Evolutionary conservation across 257 asterid genomes (phyloP).

Genomic region (Datura wrightii): DNA sequence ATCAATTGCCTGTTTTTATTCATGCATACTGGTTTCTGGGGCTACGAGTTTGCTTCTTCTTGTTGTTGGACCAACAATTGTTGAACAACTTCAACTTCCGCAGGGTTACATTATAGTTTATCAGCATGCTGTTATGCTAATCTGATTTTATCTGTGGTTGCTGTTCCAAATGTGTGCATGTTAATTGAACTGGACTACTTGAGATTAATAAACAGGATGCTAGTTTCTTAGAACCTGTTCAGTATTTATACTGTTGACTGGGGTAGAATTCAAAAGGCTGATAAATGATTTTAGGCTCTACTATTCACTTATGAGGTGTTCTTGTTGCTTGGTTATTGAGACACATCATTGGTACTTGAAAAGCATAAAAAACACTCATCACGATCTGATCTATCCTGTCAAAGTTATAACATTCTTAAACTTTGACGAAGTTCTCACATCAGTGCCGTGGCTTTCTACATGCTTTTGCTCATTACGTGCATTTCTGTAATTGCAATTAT

Average conservation of each 20-base stretch:
- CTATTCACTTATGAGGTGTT: constrained; percentile 13
- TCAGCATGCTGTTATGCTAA: not conserved
- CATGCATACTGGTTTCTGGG: not conserved
- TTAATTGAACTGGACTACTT: not conserved
- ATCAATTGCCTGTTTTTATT: not conserved
- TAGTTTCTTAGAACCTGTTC: not conserved
- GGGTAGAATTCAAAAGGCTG: constrained; percentile 2
- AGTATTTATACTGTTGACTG: not conserved
- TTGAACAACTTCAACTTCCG: not conserved
- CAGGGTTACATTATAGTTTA: not conserved
- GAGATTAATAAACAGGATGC: not conserved
- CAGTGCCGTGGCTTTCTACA: constrained; percentile 4
- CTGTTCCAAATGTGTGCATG: not conserved
- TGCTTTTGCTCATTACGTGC: not conserved
- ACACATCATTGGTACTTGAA: constrained; percentile 29
- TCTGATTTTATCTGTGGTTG: not conserved
- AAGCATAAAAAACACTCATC: constrained; percentile 10
- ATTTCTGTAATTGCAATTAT: not conserved
- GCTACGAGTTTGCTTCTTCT: not conserved
- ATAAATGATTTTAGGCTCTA: not conserved
- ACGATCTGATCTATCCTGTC: constrained; percentile 9
- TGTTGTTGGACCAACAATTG: not conserved
- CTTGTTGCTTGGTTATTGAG: constrained; percentile 17
- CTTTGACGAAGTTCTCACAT: not conserved
- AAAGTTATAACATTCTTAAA: constrained; percentile 12